Conservation (phyloP, 768 basidiomycete genomes). For the Russula lepida region DNA sequence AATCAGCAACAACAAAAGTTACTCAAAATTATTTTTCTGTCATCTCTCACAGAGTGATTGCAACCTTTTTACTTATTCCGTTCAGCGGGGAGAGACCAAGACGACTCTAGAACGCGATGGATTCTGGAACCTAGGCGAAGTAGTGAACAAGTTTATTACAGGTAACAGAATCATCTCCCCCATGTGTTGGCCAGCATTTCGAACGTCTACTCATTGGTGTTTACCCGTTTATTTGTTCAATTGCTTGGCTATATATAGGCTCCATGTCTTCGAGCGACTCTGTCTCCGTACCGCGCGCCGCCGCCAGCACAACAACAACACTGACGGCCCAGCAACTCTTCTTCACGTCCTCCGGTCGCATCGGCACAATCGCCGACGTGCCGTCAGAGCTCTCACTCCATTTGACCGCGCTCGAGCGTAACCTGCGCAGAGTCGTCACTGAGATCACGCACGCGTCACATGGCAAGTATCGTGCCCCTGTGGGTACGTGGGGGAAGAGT, state of each 20-base stretch:
- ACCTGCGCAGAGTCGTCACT: constrained; percentile 48
- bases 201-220: neutral
- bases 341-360: constrained; percentile 70
- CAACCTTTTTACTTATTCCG: constrained; percentile 57
- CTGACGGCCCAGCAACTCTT: constrained; percentile 58
- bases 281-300: constrained; percentile 32
- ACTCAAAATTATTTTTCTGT: neutral
- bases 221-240: neutral
- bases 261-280: constrained; percentile 41
- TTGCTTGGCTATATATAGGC: constrained; percentile 40
- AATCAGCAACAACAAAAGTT: neutral
- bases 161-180: constrained; percentile 31
- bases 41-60: constrained; percentile 43
- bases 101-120: constrained; percentile 55
- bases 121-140: constrained; percentile 64
- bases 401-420: constrained; percentile 66
- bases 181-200: neutral
- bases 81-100: constrained; percentile 37
- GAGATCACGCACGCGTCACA: constrained; percentile 53
- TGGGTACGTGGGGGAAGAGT: constrained; percentile 43
- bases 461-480: constrained; percentile 62
- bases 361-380: constrained; percentile 64
- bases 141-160: constrained; percentile 65
- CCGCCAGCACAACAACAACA: constrained; percentile 8
- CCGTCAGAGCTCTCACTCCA: constrained; percentile 44